Evolutionary conservation across 257 asterid species (phyloP), one percentile per base, ranked within the genome.

Genomic region (Jasminum sambac): DNA sequence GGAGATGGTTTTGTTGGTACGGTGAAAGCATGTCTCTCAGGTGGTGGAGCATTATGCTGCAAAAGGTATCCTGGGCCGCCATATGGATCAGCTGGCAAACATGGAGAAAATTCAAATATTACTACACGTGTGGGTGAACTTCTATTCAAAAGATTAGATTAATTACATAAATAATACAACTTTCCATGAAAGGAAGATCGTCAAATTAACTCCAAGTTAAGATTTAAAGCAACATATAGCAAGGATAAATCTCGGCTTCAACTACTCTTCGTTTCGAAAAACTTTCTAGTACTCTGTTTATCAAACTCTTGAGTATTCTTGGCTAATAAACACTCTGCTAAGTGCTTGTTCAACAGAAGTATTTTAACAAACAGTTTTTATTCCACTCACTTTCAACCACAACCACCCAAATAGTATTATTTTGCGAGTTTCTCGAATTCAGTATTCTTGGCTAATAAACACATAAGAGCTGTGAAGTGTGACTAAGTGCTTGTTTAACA

Each of bases 11-110:
- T 74, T 19, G 77, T 77, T 9, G 83, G 83, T 5, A 72, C 64
- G 16, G 71, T 41, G 39, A 72, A 70, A 4, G 62, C 26, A 71
- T 74, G 77, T 63, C 71, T 68, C 11, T 10, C 63, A 10, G 77
- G 65, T 17, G 83, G 76, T 39, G 79, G 83, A 25, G 77, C 60
- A 70, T 74, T 74, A 64, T 70, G 76, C 63, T 78, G 83, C 83
- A 79, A 74, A 57, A 73, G 79, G 11, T 78, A 68, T 44, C 65
- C 25, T 14, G 48, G 82, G 14, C 70, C 73, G 64, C 78, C 73
- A 72, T 78, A 59, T 0, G 76, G 64, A n/a, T 76, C 80, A 71
- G 61, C 80, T 76, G 71, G n/a, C 64, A 70, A 76, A 76, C 41
- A 64, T 50, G 48, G 70, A 41, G 21, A 50, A 55, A n/a, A 50